These are phyloP conservation scores for Middelhovenomyces tepae DNA, from an alignment of 805 yeast species.

Conservation along the genomic window DNA sequence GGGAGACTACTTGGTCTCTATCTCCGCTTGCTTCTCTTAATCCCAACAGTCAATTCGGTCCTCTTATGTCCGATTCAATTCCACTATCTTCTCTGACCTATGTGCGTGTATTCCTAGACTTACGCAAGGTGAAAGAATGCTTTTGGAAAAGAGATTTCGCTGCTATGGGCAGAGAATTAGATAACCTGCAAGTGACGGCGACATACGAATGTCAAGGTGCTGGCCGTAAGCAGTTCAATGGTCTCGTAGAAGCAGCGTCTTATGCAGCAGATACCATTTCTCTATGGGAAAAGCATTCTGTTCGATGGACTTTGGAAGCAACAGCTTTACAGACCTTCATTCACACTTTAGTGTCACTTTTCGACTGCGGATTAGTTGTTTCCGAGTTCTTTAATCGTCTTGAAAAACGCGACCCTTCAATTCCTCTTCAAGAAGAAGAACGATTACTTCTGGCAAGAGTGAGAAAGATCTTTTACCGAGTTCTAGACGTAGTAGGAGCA, in stretches of 20 bases:
- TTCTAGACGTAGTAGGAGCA: conserved; percentile 18
- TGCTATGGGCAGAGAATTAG: conserved; percentile 27
- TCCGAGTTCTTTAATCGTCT: conserved; percentile 25
- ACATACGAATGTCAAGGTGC: conserved; percentile 3
- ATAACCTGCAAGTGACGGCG: conserved; percentile 12
- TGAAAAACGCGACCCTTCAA: conserved; percentile 10
- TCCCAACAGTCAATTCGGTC: conserved; percentile 32
- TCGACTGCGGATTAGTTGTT: conserved; percentile 30
- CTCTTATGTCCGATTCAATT: conserved; percentile 35
- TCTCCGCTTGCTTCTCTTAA: conserved; percentile 34
- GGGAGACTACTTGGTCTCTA: conserved; percentile 33
- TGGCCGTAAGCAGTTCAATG: conserved; percentile 17
- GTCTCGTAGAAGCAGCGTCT: conserved; percentile 28
- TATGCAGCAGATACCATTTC: conserved; percentile 32
- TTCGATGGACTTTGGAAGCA: conserved; percentile 22
- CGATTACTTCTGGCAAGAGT: conserved; percentile 14
- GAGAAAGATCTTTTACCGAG: conserved; percentile 18
- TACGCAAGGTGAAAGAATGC: conserved; percentile 29
- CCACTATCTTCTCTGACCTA: conserved; percentile 31
- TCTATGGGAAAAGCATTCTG: conserved; percentile 30
- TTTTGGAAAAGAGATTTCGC: conserved; percentile 34
- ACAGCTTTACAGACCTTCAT: conserved; percentile 27
- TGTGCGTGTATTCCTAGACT: conserved; percentile 29
- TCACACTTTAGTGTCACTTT: conserved; percentile 27
- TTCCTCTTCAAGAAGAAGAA: conserved; percentile 17